Base-by-base conservation (phyloP, 257 asterid species). In the Solanum etuberosum region DNA sequence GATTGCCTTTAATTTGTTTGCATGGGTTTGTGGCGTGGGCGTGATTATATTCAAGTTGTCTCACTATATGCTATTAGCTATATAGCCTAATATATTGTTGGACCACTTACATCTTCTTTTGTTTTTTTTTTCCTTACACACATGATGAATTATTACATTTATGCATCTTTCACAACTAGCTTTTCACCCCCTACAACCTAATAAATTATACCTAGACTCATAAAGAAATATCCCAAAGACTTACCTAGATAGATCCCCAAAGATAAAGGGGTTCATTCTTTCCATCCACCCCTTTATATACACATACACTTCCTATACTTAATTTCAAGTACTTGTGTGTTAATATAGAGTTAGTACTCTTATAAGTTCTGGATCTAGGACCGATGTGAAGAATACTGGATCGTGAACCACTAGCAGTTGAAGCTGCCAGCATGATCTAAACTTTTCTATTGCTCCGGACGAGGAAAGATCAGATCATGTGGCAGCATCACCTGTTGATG, bases 361-460 rank as follows among this genome's bases (percentile, higher is more conserved):
- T 35, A 46, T 14, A 35, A 35, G 3, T 37, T 74, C 6, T 23
- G 31, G 32, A 74, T 74, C 54, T 74, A 15, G 29, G 20, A 74
- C 5, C 16, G 15, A 72, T 35, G 20, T 20, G 48, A 35, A 72
- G 46, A 25, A 34, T 73, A 37, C 4, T 1, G 63, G 35, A 85
- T 72, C 43, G 87, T 32, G 81, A 85, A 63, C 85, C 85, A 5
- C 90, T 85, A 90, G 89, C 88, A 78, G 97, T 40, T 94, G 94
- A 94, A 94, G 97, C 97, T 94, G 97, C 95, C 97, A 94, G 96
- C 97, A 87, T 94, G 97, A 94, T 93, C 97, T 94, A 86, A 94
- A 70, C 93, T 77, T 87, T 76, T 71, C 84, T 86, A 48, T 51
- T 86, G 57, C 43, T 86, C 70, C n/a, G 40, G 21, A 14, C 38